Evolutionary conservation across 306 rosid genomes (phyloP), one percentile per base, ranked within the genome.

Genomic region (Coriaria nepalensis): DNA sequence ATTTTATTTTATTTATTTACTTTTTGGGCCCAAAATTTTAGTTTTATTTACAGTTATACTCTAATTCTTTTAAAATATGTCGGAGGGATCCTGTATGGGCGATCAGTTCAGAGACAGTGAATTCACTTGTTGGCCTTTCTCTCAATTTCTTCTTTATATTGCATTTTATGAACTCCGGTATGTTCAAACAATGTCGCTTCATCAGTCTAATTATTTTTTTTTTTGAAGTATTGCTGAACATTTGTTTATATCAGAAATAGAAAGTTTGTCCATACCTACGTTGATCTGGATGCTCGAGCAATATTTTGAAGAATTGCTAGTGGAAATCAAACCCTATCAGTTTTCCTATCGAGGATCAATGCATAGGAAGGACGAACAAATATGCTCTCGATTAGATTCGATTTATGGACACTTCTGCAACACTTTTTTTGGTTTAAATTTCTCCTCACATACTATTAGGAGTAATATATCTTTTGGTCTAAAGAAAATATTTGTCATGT

Each of bases 61-160:
- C 36, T 50, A 44, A 60, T 7, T 56, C 37, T 15, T 61, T 55
- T 68, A 57, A 29, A 8, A n/a, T 52, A 15, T 61, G 14, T 43
- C 81, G 80, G 95, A 95, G 95, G 52, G 95, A 88, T 68, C 95
- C 96, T 35, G 78, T 74, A 43, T 83, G 96, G 96, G 90, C 93
- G 20, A 88, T 88, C 61, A 81, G 86, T 68, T 69, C 88, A 9
- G 87, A 78, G 34, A 88, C 95, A 53, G 49, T 72, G 55, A 66
- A 76, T 50, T 78, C 93, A 63, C 77, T 83, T 48, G 52, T 81
- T 59, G 93, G 76, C 1, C 86, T 88, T 59, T 88, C 96, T 60
- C 81, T 83, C 59, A 81, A 88, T 68, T 78, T 83, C 80, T 83
- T 88, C 70, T 70, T 83, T 65, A 64, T 88, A 49, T 53, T 88